Evolutionary conservation across 306 rosid genomes (phyloP).

Genomic region (Lathyrus oleraceus): DNA sequence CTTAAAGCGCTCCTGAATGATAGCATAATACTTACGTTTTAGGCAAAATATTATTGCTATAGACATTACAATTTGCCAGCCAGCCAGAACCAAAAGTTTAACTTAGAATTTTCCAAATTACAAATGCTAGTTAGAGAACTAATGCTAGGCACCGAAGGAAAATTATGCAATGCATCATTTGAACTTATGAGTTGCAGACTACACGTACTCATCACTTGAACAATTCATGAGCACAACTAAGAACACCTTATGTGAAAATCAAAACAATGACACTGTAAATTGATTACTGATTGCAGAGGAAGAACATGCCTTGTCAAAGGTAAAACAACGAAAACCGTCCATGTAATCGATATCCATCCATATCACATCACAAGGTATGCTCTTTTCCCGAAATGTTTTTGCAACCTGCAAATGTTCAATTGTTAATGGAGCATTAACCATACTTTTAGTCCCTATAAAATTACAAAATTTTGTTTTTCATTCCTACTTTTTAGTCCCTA

Average conservation of each 20-base stretch:
- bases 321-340: conserved; percentile 94
- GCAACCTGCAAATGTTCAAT: conserved; percentile 62
- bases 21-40: conserved; percentile 22
- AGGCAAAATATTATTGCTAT: conserved; percentile 9
- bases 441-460: too few relatives aligned
- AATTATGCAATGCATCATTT: neutral
- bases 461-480: too few relatives aligned
- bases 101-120: conserved; percentile 25
- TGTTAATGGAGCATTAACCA: neutral
- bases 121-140: conserved; percentile 4
- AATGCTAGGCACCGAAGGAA: conserved; percentile 24
- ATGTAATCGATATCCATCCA: conserved; percentile 97
- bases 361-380: conserved; percentile 84
- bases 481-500: too few relatives aligned
- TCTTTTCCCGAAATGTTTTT: conserved; percentile 65
- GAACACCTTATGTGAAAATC: conserved; percentile 18
- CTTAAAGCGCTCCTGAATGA: conserved; percentile 68
- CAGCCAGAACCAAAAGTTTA: conserved; percentile 8
- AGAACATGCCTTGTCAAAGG: conserved; percentile 70
- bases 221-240: neutral
- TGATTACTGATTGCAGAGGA: conserved; percentile 7
- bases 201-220: conserved; percentile 7
- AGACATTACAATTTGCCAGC: conserved; percentile 15
- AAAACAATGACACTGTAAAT: conserved; percentile 16
- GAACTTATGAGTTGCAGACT: neutral